Percentiles rank a stretch among this genome's conserved stretches.
These are phyloP conservation scores for Chlamydomonas sp. DNA, from an alignment of 139 green algal species.

Conservation along the genomic window DNA sequence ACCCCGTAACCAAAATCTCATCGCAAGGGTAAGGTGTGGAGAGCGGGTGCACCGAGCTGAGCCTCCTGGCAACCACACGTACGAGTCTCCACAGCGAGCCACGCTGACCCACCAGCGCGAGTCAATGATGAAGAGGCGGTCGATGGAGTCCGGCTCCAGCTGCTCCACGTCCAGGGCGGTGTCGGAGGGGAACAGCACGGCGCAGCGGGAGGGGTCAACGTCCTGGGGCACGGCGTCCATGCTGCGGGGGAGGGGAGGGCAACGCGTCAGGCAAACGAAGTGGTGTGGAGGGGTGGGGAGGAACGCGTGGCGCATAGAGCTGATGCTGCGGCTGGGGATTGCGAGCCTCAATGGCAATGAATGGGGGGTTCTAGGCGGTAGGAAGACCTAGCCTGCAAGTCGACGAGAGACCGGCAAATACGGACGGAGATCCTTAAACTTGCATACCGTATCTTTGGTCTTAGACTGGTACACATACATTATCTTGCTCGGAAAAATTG, in stretches of 20 bases:
- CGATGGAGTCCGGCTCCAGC: conserved; percentile 51
- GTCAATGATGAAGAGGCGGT: conserved; percentile 64
- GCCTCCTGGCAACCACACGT: neutral
- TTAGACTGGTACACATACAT: no score
- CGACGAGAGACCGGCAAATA: no score
- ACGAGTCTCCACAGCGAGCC: neutral
- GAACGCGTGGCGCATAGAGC: neutral
- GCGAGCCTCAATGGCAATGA: neutral
- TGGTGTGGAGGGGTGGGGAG: neutral
- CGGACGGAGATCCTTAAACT: no score
- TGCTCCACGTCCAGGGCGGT: conserved; percentile 53
- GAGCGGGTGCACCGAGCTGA: neutral
- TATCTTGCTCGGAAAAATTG: no score
- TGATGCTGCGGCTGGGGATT: neutral
- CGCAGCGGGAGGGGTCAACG: conserved; percentile 47
- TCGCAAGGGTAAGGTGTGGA: no score
- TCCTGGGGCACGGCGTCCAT: conserved; percentile 32
- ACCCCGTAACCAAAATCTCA: neutral
- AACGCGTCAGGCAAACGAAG: neutral
- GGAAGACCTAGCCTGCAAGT: no score
- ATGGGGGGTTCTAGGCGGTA: no score
- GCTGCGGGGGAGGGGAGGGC: conserved; percentile 14
- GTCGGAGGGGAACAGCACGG: conserved; percentile 63
- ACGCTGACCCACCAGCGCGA: conserved; percentile 40
- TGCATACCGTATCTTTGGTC: no score